Evolutionary conservation across 345 rosid species (phyloP).

Genomic region (Camelina neglecta): DNA sequence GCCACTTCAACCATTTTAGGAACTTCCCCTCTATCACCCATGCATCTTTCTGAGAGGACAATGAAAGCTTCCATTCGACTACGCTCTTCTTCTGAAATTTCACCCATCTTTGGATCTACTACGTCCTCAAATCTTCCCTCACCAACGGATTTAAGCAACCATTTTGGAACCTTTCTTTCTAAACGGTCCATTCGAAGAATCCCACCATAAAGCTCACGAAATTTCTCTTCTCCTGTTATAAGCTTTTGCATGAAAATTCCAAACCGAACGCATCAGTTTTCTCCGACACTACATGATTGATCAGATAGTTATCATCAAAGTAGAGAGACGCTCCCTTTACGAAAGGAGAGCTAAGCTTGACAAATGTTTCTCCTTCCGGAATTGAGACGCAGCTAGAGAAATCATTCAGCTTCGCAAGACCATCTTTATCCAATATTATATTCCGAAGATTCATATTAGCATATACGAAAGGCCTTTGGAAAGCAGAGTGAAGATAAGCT

Average conservation of each 20-base stretch:
- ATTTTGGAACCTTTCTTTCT: neutral
- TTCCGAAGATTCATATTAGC: too few species aligned
- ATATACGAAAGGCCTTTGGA: neutral
- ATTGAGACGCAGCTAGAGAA: neutral
- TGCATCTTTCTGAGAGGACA: conserved; percentile 24
- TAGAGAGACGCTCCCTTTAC: too few species aligned
- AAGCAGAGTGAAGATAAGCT: conserved; percentile 17
- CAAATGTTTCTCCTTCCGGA: neutral
- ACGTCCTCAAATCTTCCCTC: neutral
- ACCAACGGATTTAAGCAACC: neutral
- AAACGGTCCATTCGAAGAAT: neutral
- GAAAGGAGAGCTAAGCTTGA: neutral
- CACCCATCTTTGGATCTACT: conserved; percentile 1
- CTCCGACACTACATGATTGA: neutral
- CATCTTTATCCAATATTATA: too few species aligned
- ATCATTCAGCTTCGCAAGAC: neutral
- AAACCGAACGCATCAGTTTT: neutral
- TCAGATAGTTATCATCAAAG: neutral
- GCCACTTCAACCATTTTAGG: conserved; percentile 25
- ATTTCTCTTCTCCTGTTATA: conserved; percentile 10
- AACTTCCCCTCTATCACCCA: conserved; percentile 23
- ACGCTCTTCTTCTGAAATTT: conserved; percentile 1
- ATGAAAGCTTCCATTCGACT: conserved; percentile 5
- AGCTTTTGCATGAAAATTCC: conserved; percentile 20
- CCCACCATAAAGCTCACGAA: neutral